Percentiles rank a stretch among this genome's conserved stretches.
phyloP scores from a whole-genome alignment of 2,329 filamentous ascomycete species.

The Blastomyces silverae region DNA sequence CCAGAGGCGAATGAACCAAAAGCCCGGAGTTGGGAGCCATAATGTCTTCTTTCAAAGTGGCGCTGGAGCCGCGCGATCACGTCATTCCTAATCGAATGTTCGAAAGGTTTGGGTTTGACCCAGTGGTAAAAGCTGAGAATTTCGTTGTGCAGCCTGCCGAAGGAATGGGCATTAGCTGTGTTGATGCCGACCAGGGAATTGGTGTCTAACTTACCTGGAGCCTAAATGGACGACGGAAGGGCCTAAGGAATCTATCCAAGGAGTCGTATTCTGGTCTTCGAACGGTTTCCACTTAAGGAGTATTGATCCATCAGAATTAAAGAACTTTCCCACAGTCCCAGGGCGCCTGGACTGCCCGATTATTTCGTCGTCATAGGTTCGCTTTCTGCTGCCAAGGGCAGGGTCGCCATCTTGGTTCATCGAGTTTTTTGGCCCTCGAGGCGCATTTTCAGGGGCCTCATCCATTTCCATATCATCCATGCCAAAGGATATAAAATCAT shows the following conservation, averaged over 20 bases:
- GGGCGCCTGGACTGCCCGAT: conserved; percentile 44
- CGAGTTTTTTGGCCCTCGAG: conserved; percentile 31
- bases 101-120: conserved; percentile 68
- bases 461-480: conserved; percentile 48
- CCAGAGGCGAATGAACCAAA: conserved; percentile 96
- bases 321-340: conserved; percentile 50
- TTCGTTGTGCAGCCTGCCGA: conserved; percentile 74
- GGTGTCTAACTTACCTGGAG: conserved; percentile 27
- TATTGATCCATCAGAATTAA: conserved; percentile 47
- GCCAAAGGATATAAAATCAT: conserved; percentile 87
- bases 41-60: conserved; percentile 53
- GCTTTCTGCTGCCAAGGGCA: conserved; percentile 62
- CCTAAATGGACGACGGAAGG: conserved; percentile 29
- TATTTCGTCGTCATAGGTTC: conserved; percentile 63
- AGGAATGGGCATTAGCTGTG: conserved; percentile 14
- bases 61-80: conserved; percentile 63
- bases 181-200: not conserved
- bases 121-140: conserved; percentile 83
- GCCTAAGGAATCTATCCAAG: conserved; percentile 51
- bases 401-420: conserved; percentile 34
- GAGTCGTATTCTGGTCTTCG: conserved; percentile 43
- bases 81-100: conserved; percentile 65
- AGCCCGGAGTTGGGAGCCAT: conserved; percentile 57
- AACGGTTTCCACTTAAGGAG: conserved; percentile 49
- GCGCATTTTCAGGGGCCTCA: conserved; percentile 33